Conservation (phyloP, 176 grass and related monocot genomes). For the Miscanthus lutarioriparius region DNA sequence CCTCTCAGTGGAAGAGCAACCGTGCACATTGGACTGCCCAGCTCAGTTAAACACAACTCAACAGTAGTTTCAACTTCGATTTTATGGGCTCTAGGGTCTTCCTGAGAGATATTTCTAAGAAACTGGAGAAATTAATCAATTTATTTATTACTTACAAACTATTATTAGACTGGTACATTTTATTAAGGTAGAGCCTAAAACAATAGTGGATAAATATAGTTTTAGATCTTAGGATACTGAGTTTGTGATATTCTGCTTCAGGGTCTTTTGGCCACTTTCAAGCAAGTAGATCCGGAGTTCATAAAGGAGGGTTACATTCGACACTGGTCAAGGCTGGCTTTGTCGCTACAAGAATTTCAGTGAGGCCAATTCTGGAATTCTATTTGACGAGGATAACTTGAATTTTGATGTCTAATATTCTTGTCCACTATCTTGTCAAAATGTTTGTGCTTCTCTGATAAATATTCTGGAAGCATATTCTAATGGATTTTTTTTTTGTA, state of each 20-base stretch:
- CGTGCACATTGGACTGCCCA: not conserved
- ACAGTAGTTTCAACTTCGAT: not conserved
- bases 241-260: slow-evolving; percentile 38
- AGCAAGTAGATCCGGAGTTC: slow-evolving; percentile 90
- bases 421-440: slow-evolving; percentile 7
- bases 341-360: slow-evolving; percentile 95
- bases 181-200: not conserved
- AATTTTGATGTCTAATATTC: slow-evolving; percentile 11
- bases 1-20: not conserved
- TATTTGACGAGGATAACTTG: not conserved
- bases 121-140: not conserved
- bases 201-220: not conserved
- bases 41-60: not conserved
- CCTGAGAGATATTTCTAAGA: not conserved
- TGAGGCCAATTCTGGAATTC: slow-evolving; percentile 34
- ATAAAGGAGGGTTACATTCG: slow-evolving; percentile 81
- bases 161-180: slow-evolving; percentile 1
- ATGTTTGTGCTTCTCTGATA: slow-evolving; percentile 18
- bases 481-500: not conserved
- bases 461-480: slow-evolving; percentile 9
- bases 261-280: slow-evolving; percentile 99
- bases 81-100: not conserved
- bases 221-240: not conserved
- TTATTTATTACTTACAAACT: not conserved
- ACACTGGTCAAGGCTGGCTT: slow-evolving; percentile 90